Evolutionary conservation across 805 yeast species (phyloP).

Genomic region (Metschnikowia lachancei): DNA sequence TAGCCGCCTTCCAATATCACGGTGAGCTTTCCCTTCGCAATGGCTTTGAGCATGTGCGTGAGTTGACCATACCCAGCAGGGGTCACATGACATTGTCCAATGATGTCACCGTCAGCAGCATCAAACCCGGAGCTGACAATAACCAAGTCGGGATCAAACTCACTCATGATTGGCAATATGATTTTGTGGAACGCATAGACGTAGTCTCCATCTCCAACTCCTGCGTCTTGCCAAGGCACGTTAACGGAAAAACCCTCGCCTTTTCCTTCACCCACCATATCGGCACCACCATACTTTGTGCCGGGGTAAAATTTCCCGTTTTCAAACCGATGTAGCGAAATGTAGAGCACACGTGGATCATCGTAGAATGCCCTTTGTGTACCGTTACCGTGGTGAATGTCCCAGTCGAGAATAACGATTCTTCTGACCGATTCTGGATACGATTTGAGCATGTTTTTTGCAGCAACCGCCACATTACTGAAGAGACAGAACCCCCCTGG

Average conservation of each 20-base stretch:
- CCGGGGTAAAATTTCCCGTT: conserved; percentile 94
- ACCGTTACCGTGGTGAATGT: conserved; percentile 98
- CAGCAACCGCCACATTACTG: conserved; percentile 96
- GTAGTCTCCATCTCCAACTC: conserved; percentile 95
- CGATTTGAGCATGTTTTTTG: conserved; percentile 71
- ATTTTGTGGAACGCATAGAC: conserved; percentile 84
- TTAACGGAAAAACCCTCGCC: conserved; percentile 89
- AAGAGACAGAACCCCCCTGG: conserved; percentile 98
- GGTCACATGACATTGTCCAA: conserved; percentile 93
- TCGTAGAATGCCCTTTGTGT: conserved; percentile 89
- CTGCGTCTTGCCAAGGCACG: conserved; percentile 90
- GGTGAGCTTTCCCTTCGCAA: conserved; percentile 85
- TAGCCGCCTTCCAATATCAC: conserved; percentile 97
- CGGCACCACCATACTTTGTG: conserved; percentile 76
- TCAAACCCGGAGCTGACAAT: conserved; percentile 95
- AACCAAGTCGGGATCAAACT: conserved; percentile 89
- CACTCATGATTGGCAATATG: conserved; percentile 83
- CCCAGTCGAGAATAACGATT: conserved; percentile 93
- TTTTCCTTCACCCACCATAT: conserved; percentile 76
- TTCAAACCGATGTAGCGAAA: conserved; percentile 90
- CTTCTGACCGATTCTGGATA: conserved; percentile 87
- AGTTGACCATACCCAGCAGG: conserved; percentile 96
- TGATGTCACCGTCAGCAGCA: conserved; percentile 97
- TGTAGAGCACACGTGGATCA: conserved; percentile 87
- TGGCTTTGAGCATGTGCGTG: conserved; percentile 85